Evolutionary conservation across 2,329 filamentous ascomycete species (phyloP).

Genomic region (Pseudogymnoascus verrucosus): DNA sequence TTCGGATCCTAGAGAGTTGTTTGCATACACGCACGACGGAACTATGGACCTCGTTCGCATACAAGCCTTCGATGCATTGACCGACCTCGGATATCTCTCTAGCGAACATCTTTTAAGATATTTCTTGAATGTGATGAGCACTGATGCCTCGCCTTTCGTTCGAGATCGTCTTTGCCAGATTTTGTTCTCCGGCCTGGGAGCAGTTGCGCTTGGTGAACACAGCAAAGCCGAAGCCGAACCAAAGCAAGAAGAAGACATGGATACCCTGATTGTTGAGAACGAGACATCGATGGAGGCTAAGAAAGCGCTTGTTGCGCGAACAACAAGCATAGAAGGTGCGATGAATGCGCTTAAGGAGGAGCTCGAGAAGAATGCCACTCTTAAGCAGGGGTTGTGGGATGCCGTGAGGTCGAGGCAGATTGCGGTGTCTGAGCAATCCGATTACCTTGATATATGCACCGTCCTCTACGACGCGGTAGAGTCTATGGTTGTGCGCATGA

Average conservation of each 20-base stretch:
- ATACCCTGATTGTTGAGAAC: conserved; percentile 40
- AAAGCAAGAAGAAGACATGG: conserved; percentile 19
- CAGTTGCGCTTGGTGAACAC: conserved; percentile 56
- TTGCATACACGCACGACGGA: conserved; percentile 57
- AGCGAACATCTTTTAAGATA: conserved; percentile 48
- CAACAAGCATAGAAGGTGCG: conserved; percentile 40
- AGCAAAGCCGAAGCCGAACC: conserved; percentile 21
- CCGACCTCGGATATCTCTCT: conserved; percentile 54
- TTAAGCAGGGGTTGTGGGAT: conserved; percentile 41
- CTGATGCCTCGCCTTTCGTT: conserved; percentile 56
- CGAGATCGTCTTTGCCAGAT: conserved; percentile 52
- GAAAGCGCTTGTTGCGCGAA: conserved; percentile 40
- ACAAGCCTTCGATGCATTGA: conserved; percentile 56
- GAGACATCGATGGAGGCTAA: conserved; percentile 36
- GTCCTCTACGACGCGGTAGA: conserved; percentile 43
- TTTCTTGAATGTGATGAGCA: conserved; percentile 50
- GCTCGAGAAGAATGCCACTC: conserved; percentile 35
- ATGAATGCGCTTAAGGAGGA: conserved; percentile 41
- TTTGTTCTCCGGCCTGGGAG: conserved; percentile 51
- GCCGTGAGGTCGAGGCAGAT: conserved; percentile 41
- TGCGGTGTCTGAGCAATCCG: conserved; percentile 40
- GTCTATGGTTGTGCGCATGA: conserved; percentile 38
- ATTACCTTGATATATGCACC: conserved; percentile 43
- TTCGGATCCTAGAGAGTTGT: conserved; percentile 45
- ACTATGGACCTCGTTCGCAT: conserved; percentile 56